phyloP scores from a whole-genome alignment of 2,329 filamentous ascomycete species.

The Aspergillus cejpii region DNA sequence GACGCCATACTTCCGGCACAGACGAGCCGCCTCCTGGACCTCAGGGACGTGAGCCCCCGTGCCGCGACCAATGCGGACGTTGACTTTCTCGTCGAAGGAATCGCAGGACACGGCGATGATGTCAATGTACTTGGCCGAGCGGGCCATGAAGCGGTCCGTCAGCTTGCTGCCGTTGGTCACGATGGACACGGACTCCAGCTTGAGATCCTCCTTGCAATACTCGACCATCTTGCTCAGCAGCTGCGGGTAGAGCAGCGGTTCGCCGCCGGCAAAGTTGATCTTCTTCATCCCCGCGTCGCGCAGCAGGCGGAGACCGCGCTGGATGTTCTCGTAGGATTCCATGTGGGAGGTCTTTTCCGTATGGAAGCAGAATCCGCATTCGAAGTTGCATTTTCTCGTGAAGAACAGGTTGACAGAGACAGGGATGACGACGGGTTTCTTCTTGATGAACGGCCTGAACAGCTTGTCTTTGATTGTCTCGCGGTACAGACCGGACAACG shows the following conservation, averaged over 20 bases:
- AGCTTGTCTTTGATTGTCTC: too few species aligned
- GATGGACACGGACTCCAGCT: constrained; percentile 48
- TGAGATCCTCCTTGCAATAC: constrained; percentile 46
- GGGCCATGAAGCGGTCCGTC: constrained; percentile 39
- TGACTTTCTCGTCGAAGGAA: constrained; percentile 48
- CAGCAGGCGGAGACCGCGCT: constrained; percentile 43
- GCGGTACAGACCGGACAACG: too few species aligned
- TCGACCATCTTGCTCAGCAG: constrained; percentile 15
- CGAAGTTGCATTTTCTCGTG: constrained; percentile 19
- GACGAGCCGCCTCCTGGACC: constrained; percentile 41
- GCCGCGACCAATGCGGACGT: constrained; percentile 48
- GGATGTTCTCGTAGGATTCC: constrained; percentile 37
- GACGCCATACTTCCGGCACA: constrained; percentile 45
- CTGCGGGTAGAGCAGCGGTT: constrained; percentile 47
- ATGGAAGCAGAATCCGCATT: constrained; percentile 53
- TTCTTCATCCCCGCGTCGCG: constrained; percentile 50
- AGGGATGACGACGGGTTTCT: neutral
- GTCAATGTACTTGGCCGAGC: constrained; percentile 44
- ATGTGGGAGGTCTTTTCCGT: constrained; percentile 47
- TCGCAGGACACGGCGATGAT: constrained; percentile 53
- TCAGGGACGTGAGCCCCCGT: constrained; percentile 43
- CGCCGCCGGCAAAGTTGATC: constrained; percentile 52
- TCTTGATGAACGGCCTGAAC: too few species aligned
- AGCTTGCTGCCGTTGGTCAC: constrained; percentile 50
- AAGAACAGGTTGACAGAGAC: constrained; percentile 46